Conservation (phyloP, 164 flowering plant genomes). For the Tinospora cordifolia region DNA sequence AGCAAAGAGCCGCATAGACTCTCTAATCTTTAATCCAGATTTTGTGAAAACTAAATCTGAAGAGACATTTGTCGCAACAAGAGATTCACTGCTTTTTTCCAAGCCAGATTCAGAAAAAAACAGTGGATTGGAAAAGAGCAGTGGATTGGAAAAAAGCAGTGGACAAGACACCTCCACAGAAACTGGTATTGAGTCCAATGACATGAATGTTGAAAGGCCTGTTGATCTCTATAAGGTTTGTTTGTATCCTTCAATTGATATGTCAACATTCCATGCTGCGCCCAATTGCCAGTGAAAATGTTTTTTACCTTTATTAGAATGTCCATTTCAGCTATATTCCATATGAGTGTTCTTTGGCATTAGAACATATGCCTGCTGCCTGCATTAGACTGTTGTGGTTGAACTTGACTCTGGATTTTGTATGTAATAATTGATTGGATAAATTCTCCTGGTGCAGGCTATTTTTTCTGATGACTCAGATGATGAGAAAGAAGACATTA, state of each 20-base stretch:
- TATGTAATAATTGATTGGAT: background rate
- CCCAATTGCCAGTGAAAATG: background rate
- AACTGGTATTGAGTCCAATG: slow-evolving; percentile 32
- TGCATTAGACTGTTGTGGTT: background rate
- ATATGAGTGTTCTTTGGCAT: too few relatives aligned
- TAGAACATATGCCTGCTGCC: too few relatives aligned
- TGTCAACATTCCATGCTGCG: background rate
- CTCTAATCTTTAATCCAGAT: slow-evolving; percentile 62
- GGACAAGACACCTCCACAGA: slow-evolving; percentile 26
- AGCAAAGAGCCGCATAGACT: slow-evolving; percentile 65
- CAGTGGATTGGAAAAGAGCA: too few relatives aligned
- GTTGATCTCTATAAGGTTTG: slow-evolving; percentile 93
- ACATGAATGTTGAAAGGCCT: slow-evolving; percentile 72
- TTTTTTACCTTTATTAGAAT: too few relatives aligned
- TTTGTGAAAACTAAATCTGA: slow-evolving; percentile 33
- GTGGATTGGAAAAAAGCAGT: too few relatives aligned
- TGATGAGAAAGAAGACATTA: slow-evolving; percentile 46
- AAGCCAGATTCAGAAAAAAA: too few relatives aligned
- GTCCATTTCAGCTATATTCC: too few relatives aligned
- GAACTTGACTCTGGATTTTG: background rate
- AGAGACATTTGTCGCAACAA: slow-evolving; percentile 22
- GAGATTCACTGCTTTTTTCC: slow-evolving; percentile 19
- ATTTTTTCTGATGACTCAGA: slow-evolving; percentile 98
- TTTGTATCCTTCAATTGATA: background rate
- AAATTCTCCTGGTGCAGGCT: slow-evolving; percentile 43